A percentile compares a stretch with the other conserved stretches of the same genome.
phyloP scores from a whole-genome alignment of 164 flowering plant genomes.

The Saururus chinensis region DNA sequence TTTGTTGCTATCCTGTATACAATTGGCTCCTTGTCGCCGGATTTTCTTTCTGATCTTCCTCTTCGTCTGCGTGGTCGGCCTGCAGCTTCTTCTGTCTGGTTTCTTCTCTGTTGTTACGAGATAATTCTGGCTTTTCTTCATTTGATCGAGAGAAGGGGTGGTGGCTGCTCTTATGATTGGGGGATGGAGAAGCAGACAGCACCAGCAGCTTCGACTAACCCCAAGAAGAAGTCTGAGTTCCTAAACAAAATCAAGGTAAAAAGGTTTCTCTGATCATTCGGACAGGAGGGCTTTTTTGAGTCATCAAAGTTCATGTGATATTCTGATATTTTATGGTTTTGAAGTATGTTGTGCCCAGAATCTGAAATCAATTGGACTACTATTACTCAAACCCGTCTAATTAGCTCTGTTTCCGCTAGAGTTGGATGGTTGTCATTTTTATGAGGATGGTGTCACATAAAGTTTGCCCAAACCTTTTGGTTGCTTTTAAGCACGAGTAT shows the following conservation, averaged over 20 bases:
- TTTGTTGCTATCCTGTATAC: not conserved
- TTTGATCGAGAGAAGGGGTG: not conserved
- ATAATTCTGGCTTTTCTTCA: not conserved
- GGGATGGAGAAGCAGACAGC: conserved; percentile 12
- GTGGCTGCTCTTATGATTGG: conserved; percentile 1
- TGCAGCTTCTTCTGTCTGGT: not conserved
- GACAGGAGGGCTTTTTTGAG: not conserved
- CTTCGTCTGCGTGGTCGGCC: not conserved
- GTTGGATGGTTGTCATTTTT: too few species aligned
- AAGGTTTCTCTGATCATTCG: not conserved
- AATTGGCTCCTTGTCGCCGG: not conserved
- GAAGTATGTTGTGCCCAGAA: too few species aligned
- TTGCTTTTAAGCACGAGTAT: too few species aligned
- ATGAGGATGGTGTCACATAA: too few species aligned
- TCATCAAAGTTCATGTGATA: too few species aligned
- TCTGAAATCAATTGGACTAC: too few species aligned
- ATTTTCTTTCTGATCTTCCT: not conserved
- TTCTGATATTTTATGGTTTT: too few species aligned
- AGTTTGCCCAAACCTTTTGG: too few species aligned
- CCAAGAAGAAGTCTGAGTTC: conserved; percentile 12
- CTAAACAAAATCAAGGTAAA: conserved; percentile 18
- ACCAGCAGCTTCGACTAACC: conserved; percentile 6
- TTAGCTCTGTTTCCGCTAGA: too few species aligned
- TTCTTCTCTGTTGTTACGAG: not conserved
- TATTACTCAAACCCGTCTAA: too few species aligned